phyloP scores from a whole-genome alignment of 192 early-diverging fungal species.

The Neocallimastix lanati region DNA sequence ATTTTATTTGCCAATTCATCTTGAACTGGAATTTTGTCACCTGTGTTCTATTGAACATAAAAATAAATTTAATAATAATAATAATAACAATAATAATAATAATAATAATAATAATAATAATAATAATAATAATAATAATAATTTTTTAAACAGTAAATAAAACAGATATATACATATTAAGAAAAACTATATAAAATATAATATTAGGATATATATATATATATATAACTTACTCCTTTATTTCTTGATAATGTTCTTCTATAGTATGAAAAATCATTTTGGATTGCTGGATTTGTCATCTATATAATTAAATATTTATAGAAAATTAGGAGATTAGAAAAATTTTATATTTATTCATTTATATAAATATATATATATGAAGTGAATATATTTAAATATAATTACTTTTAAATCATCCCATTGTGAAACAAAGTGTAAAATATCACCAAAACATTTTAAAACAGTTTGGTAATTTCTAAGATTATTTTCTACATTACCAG shows the following conservation, averaged over 20 bases:
- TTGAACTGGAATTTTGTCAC: conserved; percentile 41
- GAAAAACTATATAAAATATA: too few relatives aligned
- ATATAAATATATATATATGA: too few relatives aligned
- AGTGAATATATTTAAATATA: background rate
- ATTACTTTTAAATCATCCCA: conserved; percentile 84
- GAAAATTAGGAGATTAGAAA: too few relatives aligned
- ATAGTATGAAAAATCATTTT: conserved; percentile 98
- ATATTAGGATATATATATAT: conserved; percentile 3
- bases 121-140: too few relatives aligned
- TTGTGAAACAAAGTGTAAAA: conserved; percentile 71
- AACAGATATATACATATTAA: too few relatives aligned
- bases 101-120: too few relatives aligned
- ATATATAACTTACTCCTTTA: conserved; percentile 29
- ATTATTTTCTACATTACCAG: conserved; percentile 30
- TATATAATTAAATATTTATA: too few relatives aligned
- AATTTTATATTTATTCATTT: too few relatives aligned
- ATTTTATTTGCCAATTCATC: conserved; percentile 80
- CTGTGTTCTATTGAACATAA: conserved; percentile 1
- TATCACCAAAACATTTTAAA: conserved; percentile 57
- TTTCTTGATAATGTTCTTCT: conserved; percentile 71
- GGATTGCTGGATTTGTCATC: conserved; percentile 66
- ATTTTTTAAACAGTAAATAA: too few relatives aligned
- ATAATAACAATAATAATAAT: too few relatives aligned
- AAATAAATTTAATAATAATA: too few relatives aligned
- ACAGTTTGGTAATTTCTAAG: conserved; percentile 58